Evolutionary conservation across 441 rosid species (phyloP).

Genomic region (Macaranga tanarius): DNA sequence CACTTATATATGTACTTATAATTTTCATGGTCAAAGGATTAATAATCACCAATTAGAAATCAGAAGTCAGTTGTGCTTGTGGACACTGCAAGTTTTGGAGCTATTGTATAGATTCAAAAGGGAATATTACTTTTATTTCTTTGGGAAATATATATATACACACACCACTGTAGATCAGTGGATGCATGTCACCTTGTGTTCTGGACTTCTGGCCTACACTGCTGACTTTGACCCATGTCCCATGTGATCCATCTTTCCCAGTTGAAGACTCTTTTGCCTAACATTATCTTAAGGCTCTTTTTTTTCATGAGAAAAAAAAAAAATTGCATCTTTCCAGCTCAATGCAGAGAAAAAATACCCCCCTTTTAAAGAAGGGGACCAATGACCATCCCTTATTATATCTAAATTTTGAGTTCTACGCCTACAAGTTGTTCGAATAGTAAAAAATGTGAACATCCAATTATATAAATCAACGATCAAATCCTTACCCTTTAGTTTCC

Average conservation of each 20-base stretch:
- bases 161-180: background rate
- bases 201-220: background rate
- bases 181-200: background rate
- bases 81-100: background rate
- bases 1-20: background rate
- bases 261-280: constrained; percentile 6
- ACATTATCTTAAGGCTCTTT: background rate
- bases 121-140: background rate
- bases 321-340: background rate
- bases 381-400: background rate
- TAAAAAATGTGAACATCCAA: too few relatives aligned
- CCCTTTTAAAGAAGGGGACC: background rate
- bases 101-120: background rate
- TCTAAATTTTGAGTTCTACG: background rate
- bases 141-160: background rate
- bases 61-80: background rate
- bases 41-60: background rate
- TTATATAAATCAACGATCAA: too few relatives aligned
- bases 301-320: background rate
- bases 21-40: background rate
- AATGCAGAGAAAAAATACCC: background rate
- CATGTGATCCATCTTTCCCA: constrained; percentile 7
- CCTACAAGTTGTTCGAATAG: too few relatives aligned
- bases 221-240: constrained; percentile 6
- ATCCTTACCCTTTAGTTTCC: too few relatives aligned